Evolutionary conservation across 306 rosid genomes (phyloP), one percentile per base, ranked within the genome.

Genomic region (Dalbergia cochinchinensis): DNA sequence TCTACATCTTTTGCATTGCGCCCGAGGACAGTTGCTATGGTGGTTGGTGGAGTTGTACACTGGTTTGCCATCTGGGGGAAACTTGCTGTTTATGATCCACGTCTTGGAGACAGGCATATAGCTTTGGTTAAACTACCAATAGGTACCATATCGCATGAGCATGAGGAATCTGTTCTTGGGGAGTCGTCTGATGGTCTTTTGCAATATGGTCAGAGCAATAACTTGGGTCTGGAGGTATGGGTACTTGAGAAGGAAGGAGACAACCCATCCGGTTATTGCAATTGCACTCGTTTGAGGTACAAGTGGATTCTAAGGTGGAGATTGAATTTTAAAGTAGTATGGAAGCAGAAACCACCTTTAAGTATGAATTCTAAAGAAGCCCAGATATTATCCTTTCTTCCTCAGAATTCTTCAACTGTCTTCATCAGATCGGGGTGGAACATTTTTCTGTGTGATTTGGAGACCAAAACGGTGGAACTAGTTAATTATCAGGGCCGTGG

Each of bases 191-290:
- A 92, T 89, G 94, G 97, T 69, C 85, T 80, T 71, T 77, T 92
- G 85, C 94, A 76, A 78, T 92, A 89, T 79, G 92, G 96, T 78
- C 96, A 91, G 86, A 89, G 96, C 89, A 90, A 85, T 70, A 84
- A 69, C 45, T 73, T 85, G 45, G 96, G 96, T 58, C 35, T 91
- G 69, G 94, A 92, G 84, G 89, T 90, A 86, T 92, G 97, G 97
- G 57, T 84, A 58, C 96, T 89, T 33, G 83, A 79, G 80, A 83
- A 84, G 86, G 90, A 88, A 66, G 69, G 45, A 50, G 44, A 33
- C 16, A 62, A 51, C 41, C 71, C 91, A 39, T 78, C 89, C 26
- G 45, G 20, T 16, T 57, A 69, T 81, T 7, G 74, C 64, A 84
- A 78, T 53, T 83, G 85, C 31, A 53, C 79, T 31, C 80, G 68